phyloP scores from a whole-genome alignment of 495 filamentous ascomycete species.

The Penicillium cataractarum region DNA sequence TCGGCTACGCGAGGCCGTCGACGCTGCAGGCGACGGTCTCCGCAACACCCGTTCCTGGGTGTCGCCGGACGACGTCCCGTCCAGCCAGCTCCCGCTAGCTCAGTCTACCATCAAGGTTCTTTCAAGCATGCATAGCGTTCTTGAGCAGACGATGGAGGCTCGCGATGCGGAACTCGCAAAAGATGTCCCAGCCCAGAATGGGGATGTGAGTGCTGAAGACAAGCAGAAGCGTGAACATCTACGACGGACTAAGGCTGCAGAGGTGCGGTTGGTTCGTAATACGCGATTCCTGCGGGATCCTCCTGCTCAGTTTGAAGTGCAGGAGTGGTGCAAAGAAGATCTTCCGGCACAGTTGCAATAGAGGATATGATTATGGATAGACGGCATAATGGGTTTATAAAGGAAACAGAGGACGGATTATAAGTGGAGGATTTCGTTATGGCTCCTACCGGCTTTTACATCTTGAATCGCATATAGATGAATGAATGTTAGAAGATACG shows the following conservation, averaged over 20 bases:
- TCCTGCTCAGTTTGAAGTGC: slow-evolving; percentile 41
- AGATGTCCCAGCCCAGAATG: slow-evolving; percentile 20
- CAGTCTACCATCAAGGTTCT: slow-evolving; percentile 82
- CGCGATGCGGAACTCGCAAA: slow-evolving; percentile 59
- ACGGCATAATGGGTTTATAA: neutral
- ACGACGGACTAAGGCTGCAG: slow-evolving; percentile 72
- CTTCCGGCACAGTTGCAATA: slow-evolving; percentile 31
- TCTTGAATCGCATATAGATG: slow-evolving; percentile 24
- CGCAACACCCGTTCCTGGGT: slow-evolving; percentile 63
- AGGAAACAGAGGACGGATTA: neutral
- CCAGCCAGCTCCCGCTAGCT: slow-evolving; percentile 77
- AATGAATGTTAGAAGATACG: slow-evolving; percentile 9
- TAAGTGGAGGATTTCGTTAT: neutral
- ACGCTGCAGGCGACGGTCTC: slow-evolving; percentile 44
- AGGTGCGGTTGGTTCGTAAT: slow-evolving; percentile 79
- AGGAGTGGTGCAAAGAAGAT: slow-evolving; percentile 43
- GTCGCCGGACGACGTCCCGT: slow-evolving; percentile 65
- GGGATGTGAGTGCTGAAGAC: slow-evolving; percentile 44
- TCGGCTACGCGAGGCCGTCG: slow-evolving; percentile 82
- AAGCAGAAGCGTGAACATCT: slow-evolving; percentile 66
- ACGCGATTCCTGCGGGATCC: slow-evolving; percentile 66
- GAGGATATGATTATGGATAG: neutral
- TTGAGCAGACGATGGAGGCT: slow-evolving; percentile 73
- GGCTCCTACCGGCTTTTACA: neutral
- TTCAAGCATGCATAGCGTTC: slow-evolving; percentile 88